Evolutionary conservation across 176 grass and related monocot species (phyloP), one percentile per base, ranked within the genome.

Genomic region (Avena atlantica): DNA sequence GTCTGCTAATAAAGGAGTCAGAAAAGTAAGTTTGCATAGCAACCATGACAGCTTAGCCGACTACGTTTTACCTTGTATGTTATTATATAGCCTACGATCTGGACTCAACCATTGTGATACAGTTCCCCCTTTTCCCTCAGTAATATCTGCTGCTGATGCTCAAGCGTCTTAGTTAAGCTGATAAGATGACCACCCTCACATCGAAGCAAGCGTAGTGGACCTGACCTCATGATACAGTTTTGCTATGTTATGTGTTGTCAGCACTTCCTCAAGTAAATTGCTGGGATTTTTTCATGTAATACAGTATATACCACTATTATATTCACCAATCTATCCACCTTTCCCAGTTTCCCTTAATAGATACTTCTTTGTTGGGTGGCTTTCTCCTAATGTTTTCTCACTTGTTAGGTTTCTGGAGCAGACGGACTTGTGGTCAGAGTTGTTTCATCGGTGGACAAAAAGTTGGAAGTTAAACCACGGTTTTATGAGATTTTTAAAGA

Each of bases 381-480:
- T 87, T 81, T 78, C 55, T 83, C 64, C 85, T 89, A 50, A 76
- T 83, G 82, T 45, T 71, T 20, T 31, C 60, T 66, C 63, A 86
- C 42, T 42, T 85, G 76, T 84, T 81, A 96, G 94, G 93, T 96
- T 73, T 92, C 92, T 71, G 93, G 92, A 86, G 96, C 88, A 66
- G 96, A 96, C 25, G 92, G 87, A 19, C 93, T 98, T 81, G 92
- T 98, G 20, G 89, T 96, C 74, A 94, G 96, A 92, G 96, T 96
- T 92, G 92, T 98, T 75, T 98, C 93, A 85, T 96, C 92, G 20
- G 96, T 98, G 91, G 96, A 98, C 80, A 98, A 98, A 83, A 96
- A 92, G 78, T 82, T 98, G 78, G 85, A 96, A 87, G 96, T 98
- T 21, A 95, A 98, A 29, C 92, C 89, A 78, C 85, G 63, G 20